Conservation (phyloP, 768 basidiomycete genomes). For the Suillus brevipes region DNA sequence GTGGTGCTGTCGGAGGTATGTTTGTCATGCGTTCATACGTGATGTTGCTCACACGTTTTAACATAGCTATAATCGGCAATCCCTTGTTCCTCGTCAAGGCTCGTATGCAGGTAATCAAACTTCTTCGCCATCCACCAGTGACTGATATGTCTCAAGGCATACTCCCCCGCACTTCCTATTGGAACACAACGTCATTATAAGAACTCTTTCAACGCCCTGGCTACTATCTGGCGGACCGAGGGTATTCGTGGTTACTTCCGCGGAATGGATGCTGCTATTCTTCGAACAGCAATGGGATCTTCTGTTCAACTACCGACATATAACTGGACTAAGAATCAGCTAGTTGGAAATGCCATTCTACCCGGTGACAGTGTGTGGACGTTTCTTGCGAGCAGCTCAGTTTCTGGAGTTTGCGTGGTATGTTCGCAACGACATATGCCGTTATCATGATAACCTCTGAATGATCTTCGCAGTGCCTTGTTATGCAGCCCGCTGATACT, state of each 20-base stretch:
- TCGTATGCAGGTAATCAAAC: constrained; percentile 77
- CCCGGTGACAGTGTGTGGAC: constrained; percentile 82
- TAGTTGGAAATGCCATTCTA: constrained; percentile 67
- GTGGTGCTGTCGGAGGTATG: constrained; percentile 88
- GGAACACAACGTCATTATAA: constrained; percentile 94
- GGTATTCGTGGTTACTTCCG: constrained; percentile 78
- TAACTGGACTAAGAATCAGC: constrained; percentile 84
- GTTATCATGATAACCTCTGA: neutral
- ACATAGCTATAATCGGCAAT: constrained; percentile 73
- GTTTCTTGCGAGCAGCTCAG: constrained; percentile 82
- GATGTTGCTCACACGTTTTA: neutral
- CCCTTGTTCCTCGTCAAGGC: constrained; percentile 96
- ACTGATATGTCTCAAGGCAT: constrained; percentile 57
- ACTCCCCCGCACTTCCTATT: constrained; percentile 91
- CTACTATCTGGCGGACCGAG: constrained; percentile 78
- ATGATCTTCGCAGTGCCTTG: constrained; percentile 56
- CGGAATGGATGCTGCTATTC: constrained; percentile 90
- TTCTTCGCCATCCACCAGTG: neutral
- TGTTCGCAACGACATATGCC: constrained; percentile 29
- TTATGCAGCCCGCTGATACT: constrained; percentile 95
- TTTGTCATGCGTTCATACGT: constrained; percentile 12
- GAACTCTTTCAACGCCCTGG: constrained; percentile 76
- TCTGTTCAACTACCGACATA: constrained; percentile 96
- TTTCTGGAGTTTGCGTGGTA: constrained; percentile 93
- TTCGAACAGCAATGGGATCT: constrained; percentile 94